Evolutionary conservation across 768 basidiomycete genomes (phyloP).

Genomic region (Phanerodontia chrysosporium): DNA sequence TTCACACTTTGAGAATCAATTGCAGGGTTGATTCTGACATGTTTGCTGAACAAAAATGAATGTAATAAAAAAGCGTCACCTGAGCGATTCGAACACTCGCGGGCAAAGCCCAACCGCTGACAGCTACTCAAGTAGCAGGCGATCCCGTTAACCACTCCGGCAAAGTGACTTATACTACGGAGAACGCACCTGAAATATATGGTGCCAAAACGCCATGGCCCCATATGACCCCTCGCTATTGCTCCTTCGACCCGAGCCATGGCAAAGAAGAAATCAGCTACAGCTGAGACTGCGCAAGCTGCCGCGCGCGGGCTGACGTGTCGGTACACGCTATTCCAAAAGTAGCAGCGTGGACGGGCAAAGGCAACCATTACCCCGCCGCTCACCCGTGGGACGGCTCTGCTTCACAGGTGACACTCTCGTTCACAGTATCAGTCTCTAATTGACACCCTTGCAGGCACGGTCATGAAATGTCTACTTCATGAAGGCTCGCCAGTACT

Average conservation of each 20-base stretch:
- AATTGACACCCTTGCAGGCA: slow-evolving; percentile 40
- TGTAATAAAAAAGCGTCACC: slow-evolving; percentile 46
- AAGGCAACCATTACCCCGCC: slow-evolving; percentile 47
- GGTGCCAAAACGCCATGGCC: no score
- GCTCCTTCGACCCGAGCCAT: no score
- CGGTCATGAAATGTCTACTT: slow-evolving; percentile 65
- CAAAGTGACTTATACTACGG: slow-evolving; percentile 86
- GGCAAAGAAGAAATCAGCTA: no score
- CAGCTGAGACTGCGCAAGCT: no score
- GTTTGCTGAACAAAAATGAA: no score
- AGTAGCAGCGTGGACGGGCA: slow-evolving; percentile 45
- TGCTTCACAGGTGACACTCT: slow-evolving; percentile 42
- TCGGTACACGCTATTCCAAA: slow-evolving; percentile 65
- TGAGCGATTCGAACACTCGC: slow-evolving; percentile 59
- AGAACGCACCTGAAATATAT: no score
- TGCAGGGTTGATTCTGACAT: no score
- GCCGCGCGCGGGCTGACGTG: no score
- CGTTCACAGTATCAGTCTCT: background rate
- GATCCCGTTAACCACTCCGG: slow-evolving; percentile 85
- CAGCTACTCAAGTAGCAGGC: slow-evolving; percentile 36
- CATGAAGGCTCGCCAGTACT: slow-evolving; percentile 67
- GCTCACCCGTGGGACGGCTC: slow-evolving; percentile 56
- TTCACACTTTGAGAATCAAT: no score
- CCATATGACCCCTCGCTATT: no score
- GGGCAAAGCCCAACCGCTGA: slow-evolving; percentile 56